Percentiles rank a stretch among this genome's conserved stretches.
phyloP scores from a whole-genome alignment of 2,329 filamentous ascomycete genomes.

The Colletotrichum abscissum region DNA sequence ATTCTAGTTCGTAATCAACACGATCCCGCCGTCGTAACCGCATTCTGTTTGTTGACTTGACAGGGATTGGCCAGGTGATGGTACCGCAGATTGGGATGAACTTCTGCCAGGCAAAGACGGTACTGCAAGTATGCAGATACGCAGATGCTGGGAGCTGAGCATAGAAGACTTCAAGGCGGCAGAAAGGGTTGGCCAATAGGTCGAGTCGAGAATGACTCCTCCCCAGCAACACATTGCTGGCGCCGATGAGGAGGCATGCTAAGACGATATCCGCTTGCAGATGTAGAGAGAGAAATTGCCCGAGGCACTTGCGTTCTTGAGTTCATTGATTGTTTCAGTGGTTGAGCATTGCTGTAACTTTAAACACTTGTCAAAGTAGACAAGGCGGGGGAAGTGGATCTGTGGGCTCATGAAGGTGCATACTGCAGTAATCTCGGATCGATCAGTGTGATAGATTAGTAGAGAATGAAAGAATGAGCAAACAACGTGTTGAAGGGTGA shows the following conservation, averaged over 20 bases:
- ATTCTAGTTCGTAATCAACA: no score
- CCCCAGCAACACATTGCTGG: constrained; percentile 1
- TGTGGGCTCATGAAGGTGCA: not conserved
- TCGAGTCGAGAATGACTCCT: not conserved
- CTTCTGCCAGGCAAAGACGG: not conserved
- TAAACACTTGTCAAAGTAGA: not conserved
- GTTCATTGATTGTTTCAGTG: constrained; percentile 21
- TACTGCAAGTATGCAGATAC: not conserved
- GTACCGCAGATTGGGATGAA: constrained; percentile 23
- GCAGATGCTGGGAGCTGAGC: not conserved
- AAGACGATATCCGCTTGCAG: not conserved
- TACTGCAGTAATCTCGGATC: not conserved
- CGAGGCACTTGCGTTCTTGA: constrained; percentile 23
- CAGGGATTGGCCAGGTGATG: not conserved
- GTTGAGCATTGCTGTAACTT: not conserved
- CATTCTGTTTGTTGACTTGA: not conserved
- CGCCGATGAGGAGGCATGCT: not conserved
- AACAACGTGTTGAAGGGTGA: not conserved
- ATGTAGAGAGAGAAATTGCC: constrained; percentile 10
- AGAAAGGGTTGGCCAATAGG: not conserved
- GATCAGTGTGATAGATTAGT: not conserved
- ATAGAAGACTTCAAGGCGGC: not conserved
- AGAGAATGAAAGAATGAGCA: not conserved
- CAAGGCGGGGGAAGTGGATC: not conserved
- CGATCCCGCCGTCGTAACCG: not conserved